Evolutionary conservation across 139 green algal species (phyloP).

Genomic region (Chlamydomonas asymmetrica): DNA sequence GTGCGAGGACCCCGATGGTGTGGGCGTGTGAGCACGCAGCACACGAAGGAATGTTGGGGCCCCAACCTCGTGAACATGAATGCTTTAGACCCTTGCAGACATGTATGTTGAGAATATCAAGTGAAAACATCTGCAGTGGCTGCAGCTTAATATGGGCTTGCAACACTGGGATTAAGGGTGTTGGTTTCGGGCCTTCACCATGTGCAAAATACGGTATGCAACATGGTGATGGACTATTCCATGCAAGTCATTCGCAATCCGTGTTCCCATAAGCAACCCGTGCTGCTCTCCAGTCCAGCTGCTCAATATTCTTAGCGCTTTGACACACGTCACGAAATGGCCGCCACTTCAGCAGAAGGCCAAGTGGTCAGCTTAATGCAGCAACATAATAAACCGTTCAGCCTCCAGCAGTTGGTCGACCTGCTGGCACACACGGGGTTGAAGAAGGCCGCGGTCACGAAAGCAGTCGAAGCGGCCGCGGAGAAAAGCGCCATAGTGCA

Average conservation of each 20-base stretch:
- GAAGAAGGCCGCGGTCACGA: constrained; percentile 28
- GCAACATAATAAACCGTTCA: constrained; percentile 7
- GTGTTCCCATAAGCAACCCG: too few species aligned
- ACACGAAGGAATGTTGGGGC: neutral
- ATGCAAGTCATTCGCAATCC: too few species aligned
- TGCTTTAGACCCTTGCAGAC: constrained; percentile 5
- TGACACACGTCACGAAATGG: too few species aligned
- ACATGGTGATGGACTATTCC: too few species aligned
- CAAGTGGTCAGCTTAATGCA: constrained; percentile 4
- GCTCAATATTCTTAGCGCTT: too few species aligned
- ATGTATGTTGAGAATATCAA: too few species aligned
- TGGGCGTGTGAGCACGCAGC: neutral
- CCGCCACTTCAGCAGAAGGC: neutral
- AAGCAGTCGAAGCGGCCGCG: constrained; percentile 20
- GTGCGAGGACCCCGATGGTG: neutral
- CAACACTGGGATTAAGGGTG: too few species aligned
- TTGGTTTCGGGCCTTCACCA: too few species aligned
- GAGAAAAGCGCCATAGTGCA: neutral
- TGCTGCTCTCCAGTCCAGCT: too few species aligned
- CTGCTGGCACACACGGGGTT: constrained; percentile 7
- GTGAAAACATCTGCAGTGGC: too few species aligned
- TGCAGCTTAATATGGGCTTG: too few species aligned
- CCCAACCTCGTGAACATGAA: neutral
- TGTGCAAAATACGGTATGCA: too few species aligned
- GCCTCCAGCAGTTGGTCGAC: constrained; percentile 22